phyloP scores from a whole-genome alignment of 2,329 filamentous ascomycete genomes.

The Coniochaeta ligniaria region DNA sequence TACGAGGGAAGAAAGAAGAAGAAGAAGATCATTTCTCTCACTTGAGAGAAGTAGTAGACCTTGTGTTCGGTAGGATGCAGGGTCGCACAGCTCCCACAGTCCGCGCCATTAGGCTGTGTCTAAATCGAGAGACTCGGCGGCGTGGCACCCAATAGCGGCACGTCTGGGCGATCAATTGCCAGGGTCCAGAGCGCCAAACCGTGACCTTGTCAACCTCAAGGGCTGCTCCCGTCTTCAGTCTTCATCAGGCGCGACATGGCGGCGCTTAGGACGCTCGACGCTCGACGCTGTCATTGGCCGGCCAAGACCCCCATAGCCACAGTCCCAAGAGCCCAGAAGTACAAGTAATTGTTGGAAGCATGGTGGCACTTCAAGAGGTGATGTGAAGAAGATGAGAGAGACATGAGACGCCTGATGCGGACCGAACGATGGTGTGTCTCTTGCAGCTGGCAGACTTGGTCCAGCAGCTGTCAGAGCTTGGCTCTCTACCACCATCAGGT shows the following conservation, averaged over 20 bases:
- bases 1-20: background rate
- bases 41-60: background rate
- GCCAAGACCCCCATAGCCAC: background rate
- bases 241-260: background rate
- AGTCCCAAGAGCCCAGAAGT: background rate
- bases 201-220: background rate
- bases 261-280: background rate
- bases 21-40: background rate
- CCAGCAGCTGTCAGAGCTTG: background rate
- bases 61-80: background rate
- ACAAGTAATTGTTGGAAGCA: background rate
- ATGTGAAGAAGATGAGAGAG: background rate
- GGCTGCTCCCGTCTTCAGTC: too few species aligned
- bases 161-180: background rate
- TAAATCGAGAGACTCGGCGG: background rate
- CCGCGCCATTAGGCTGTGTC: background rate
- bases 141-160: background rate
- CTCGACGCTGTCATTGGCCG: background rate
- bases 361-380: background rate
- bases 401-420: background rate
- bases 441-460: background rate
- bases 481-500: too few species aligned
- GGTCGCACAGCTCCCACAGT: background rate
- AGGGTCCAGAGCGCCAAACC: background rate
- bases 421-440: too few species aligned